Evolutionary conservation across 345 rosid genomes (phyloP).

Genomic region (Camelina hispida): DNA sequence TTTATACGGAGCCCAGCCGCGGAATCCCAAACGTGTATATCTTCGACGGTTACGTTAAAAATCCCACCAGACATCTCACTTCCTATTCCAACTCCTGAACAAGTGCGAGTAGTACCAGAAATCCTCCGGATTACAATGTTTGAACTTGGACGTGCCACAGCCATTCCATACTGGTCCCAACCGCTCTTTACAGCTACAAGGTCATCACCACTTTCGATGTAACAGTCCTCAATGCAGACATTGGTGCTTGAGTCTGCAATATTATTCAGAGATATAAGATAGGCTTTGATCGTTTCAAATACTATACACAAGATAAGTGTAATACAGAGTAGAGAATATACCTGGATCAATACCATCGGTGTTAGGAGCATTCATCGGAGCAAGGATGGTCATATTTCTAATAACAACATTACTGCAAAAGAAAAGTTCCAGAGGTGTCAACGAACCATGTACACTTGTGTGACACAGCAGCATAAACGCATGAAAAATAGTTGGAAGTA

Average conservation of each 20-base stretch:
- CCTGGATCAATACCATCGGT: constrained; percentile 99
- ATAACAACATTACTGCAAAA: constrained; percentile 79
- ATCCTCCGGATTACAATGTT: constrained; percentile 73
- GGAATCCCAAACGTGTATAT: constrained; percentile 82
- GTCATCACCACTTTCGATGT: constrained; percentile 95
- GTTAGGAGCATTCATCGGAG: constrained; percentile 96
- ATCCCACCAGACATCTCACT: constrained; percentile 99
- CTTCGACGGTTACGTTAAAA: constrained; percentile 66
- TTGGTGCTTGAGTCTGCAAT: constrained; percentile 85
- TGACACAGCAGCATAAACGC: not conserved
- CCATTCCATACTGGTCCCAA: constrained; percentile 94
- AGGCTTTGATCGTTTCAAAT: not conserved
- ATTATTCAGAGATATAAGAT: not conserved
- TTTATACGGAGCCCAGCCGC: constrained; percentile 93
- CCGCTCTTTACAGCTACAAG: constrained; percentile 97
- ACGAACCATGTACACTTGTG: constrained; percentile 3
- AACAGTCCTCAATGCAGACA: constrained; percentile 92
- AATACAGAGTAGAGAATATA: constrained; percentile 2
- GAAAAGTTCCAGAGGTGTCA: not conserved
- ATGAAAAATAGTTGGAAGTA: constrained; percentile 6
- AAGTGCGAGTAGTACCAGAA: constrained; percentile 92
- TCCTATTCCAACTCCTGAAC: constrained; percentile 96
- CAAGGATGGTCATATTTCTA: constrained; percentile 81
- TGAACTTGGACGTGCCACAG: constrained; percentile 85
- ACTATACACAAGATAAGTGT: not conserved